These are phyloP conservation scores for Beauveria scarabaeidicola DNA, from an alignment of 2,329 filamentous ascomycete species.

Conservation along the genomic window DNA sequence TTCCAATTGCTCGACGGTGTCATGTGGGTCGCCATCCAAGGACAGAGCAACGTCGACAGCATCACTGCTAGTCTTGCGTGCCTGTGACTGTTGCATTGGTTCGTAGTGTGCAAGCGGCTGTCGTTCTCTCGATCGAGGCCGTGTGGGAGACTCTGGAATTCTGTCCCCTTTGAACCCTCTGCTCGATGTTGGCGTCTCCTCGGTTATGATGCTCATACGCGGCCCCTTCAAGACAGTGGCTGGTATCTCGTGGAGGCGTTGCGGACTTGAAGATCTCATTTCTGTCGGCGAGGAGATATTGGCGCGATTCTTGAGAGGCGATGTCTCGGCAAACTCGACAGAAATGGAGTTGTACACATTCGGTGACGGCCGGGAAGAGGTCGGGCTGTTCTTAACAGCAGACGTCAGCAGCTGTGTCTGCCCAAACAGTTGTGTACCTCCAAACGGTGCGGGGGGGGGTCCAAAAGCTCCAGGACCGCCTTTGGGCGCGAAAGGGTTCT, in stretches of 20 bases:
- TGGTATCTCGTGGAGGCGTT: slow-evolving; percentile 23
- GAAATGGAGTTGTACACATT: slow-evolving; percentile 38
- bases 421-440: slow-evolving; percentile 43
- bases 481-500: slow-evolving; percentile 35
- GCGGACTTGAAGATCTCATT: slow-evolving; percentile 34
- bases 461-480: slow-evolving; percentile 20
- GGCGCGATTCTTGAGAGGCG: slow-evolving; percentile 41
- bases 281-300: slow-evolving; percentile 38
- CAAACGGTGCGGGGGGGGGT: slow-evolving; percentile 27
- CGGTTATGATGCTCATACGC: slow-evolving; percentile 13
- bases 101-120: slow-evolving; percentile 36
- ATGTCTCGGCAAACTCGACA: slow-evolving; percentile 34
- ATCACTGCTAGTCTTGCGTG: slow-evolving; percentile 25
- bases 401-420: slow-evolving; percentile 46
- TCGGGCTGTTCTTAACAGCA: slow-evolving; percentile 44
- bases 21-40: slow-evolving; percentile 28
- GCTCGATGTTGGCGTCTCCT: slow-evolving; percentile 20
- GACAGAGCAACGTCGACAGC: slow-evolving; percentile 18
- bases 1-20: slow-evolving; percentile 34
- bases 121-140: slow-evolving; percentile 16
- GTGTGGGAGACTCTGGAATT: slow-evolving; percentile 30
- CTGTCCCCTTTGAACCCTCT: slow-evolving; percentile 21
- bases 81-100: slow-evolving; percentile 38
- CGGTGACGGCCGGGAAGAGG: slow-evolving; percentile 50
- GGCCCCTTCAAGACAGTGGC: slow-evolving; percentile 19